Conservation (phyloP, 164 flowering plant genomes). For the Euptelea pleiosperma region DNA sequence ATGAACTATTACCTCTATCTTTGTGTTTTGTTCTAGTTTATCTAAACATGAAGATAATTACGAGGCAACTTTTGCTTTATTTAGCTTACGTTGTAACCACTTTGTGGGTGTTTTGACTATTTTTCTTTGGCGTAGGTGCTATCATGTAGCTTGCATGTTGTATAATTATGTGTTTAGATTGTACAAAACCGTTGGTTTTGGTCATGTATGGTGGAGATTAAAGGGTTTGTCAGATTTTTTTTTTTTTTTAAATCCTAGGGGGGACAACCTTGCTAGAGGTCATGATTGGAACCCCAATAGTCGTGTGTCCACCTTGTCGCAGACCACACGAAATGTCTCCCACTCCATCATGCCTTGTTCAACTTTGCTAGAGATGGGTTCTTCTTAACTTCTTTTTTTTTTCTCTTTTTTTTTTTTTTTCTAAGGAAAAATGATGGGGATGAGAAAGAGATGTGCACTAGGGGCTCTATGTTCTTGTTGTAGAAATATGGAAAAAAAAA, state of each 20-base stretch:
- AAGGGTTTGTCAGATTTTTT: too few species aligned
- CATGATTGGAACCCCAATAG: constrained; percentile 5
- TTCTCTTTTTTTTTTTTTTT: not conserved
- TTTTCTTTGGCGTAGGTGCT: too few species aligned
- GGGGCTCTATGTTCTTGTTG: not conserved
- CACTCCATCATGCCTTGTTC: constrained; percentile 13
- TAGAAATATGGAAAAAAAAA: constrained; percentile 7
- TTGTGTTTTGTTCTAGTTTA: constrained; percentile 3
- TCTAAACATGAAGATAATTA: not conserved
- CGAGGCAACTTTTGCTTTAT: constrained; percentile 1
- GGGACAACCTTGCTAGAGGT: not conserved
- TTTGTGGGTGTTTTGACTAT: too few species aligned
- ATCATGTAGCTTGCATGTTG: too few species aligned
- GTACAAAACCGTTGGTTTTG: too few species aligned
- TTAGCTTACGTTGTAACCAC: not conserved
- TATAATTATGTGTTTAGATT: too few species aligned
- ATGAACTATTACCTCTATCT: not conserved
- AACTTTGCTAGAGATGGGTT: not conserved
- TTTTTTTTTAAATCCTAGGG: too few species aligned
- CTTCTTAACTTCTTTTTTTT: not conserved
- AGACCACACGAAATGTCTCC: constrained; percentile 14
- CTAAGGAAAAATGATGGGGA: not conserved
- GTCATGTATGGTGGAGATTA: too few species aligned
- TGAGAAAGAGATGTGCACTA: constrained; percentile 18
- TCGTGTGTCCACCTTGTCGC: constrained; percentile 7